A percentile compares a stretch with the other conserved stretches of the same genome.
phyloP scores from a whole-genome alignment of 805 yeast genomes.

The Nakazawaea wyomingensis region DNA sequence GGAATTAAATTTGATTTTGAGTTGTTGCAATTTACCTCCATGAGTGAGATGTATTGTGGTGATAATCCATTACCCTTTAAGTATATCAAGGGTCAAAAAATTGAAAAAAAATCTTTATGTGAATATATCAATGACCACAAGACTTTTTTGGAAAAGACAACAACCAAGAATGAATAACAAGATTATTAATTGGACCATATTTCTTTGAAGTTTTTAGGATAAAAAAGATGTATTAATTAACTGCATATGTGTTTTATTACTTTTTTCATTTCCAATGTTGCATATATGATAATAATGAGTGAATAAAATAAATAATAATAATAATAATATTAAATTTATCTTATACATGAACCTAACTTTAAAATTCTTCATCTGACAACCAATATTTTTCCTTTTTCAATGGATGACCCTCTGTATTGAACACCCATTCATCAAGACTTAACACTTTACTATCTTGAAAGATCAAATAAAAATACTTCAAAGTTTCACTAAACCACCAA shows the following conservation, averaged over 20 bases:
- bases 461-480: slow-evolving; percentile 49
- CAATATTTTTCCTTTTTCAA: slow-evolving; percentile 24
- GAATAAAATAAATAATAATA: too few species aligned
- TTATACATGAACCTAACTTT: too few species aligned
- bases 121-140: slow-evolving; percentile 43
- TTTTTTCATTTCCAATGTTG: too few species aligned
- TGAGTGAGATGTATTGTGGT: slow-evolving; percentile 34
- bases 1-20: slow-evolving; percentile 49
- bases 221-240: too few species aligned
- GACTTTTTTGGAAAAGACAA: slow-evolving; percentile 29
- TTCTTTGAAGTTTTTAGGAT: too few species aligned
- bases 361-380: background rate
- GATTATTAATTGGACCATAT: too few species aligned
- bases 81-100: slow-evolving; percentile 16
- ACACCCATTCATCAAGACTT: slow-evolving; percentile 49
- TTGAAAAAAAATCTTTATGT: slow-evolving; percentile 36
- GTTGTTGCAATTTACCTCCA: slow-evolving; percentile 50
- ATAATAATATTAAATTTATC: too few species aligned
- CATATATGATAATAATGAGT: too few species aligned
- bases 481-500: slow-evolving; percentile 55
- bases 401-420: slow-evolving; percentile 63
- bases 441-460: slow-evolving; percentile 38
- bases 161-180: too few species aligned
- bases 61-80: slow-evolving; percentile 17
- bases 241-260: too few species aligned